Evolutionary conservation across 495 filamentous ascomycete species (phyloP), one percentile per base, ranked within the genome.

Genomic region (Amniculicola lignicola): DNA sequence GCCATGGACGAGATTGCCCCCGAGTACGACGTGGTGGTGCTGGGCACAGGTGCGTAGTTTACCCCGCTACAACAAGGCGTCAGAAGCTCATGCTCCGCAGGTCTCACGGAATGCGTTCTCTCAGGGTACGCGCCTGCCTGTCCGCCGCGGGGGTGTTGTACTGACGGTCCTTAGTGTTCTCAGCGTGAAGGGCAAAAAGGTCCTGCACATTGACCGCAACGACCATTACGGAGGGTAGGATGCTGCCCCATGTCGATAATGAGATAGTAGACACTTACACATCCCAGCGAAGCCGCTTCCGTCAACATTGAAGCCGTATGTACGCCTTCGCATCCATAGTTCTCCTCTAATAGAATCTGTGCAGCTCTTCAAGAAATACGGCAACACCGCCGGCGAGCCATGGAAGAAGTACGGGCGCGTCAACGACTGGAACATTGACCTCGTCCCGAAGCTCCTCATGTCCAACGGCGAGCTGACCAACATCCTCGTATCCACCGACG

Each of bases 371-470:
- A 92, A 93, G 77, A 89, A 90, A 69, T 93, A 95, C 72, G 87
- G 87, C 72, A 91, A 93, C 74, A 72, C 81, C 59, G 90, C 86
- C 58, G 87, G 91, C 63, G 90, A 96, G 75, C 91, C 90, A 58
- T 95, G 92, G 94, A 91, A 95, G 80, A 88, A 96, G 73, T 94
- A 96, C 73, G 87, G 92, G 62, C 81, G 94, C 51, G 76, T 86
- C 71, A 96, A 99, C 77, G 93, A 99, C 80, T 99, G 93, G 93
- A 97, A 96, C 76, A 92, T 99, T 72, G 94, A 97, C 67, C 79
- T 99, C 61, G 90, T 97, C 39, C 92, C 93, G 55, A 99, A 99
- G 79, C 82, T 99, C 46, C 78, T 99, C 68, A 97, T 99, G 90
- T 88, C 93, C 16, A 95, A 95, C 65, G 93, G 93, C 68, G 90